Percentiles rank a stretch among this genome's conserved stretches.
Evolutionary conservation across 2,329 filamentous ascomycete species (phyloP).

Genomic region (Aspergillus hortae): DNA sequence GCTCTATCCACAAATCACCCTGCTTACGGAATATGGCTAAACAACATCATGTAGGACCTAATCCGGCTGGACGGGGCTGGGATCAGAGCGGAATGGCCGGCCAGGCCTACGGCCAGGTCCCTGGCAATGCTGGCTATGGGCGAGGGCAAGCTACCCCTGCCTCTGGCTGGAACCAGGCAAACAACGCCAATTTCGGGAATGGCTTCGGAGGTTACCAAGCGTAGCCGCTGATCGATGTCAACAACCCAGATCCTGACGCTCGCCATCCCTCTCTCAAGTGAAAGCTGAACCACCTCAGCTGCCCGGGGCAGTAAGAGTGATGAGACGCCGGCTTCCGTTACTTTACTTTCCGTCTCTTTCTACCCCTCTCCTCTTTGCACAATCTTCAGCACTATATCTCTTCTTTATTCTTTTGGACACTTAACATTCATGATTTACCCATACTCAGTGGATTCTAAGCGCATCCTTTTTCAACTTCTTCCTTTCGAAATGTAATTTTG

Average conservation of each 20-base stretch:
- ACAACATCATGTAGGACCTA: conserved; percentile 42
- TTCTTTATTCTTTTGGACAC: conserved; percentile 14
- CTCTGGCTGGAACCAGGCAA: conserved; percentile 52
- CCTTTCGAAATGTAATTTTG: conserved; percentile 42
- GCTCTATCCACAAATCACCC: not conserved
- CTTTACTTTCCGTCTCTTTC: conserved; percentile 13
- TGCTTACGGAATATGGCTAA: conserved; percentile 9
- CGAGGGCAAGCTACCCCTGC: conserved; percentile 61
- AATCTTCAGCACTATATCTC: conserved; percentile 18
- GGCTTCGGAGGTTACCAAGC: conserved; percentile 60
- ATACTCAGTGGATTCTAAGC: conserved; percentile 37
- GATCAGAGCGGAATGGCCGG: conserved; percentile 48
- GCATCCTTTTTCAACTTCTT: conserved; percentile 31
- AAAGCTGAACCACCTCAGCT: no score
- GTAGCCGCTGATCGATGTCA: conserved; percentile 32
- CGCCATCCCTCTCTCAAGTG: no score
- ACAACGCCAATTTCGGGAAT: conserved; percentile 49
- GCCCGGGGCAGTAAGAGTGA: conserved; percentile 9
- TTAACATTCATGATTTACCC: conserved; percentile 21
- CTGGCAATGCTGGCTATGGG: conserved; percentile 77
- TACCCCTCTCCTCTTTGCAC: conserved; percentile 16
- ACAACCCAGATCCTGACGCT: not conserved
- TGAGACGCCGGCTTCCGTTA: conserved; percentile 12
- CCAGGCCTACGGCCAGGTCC: conserved; percentile 58
- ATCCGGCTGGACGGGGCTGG: conserved; percentile 55